These are phyloP conservation scores for Grosmannia clavigera DNA, from an alignment of 2,329 filamentous ascomycete species.

Conservation along the genomic window DNA sequence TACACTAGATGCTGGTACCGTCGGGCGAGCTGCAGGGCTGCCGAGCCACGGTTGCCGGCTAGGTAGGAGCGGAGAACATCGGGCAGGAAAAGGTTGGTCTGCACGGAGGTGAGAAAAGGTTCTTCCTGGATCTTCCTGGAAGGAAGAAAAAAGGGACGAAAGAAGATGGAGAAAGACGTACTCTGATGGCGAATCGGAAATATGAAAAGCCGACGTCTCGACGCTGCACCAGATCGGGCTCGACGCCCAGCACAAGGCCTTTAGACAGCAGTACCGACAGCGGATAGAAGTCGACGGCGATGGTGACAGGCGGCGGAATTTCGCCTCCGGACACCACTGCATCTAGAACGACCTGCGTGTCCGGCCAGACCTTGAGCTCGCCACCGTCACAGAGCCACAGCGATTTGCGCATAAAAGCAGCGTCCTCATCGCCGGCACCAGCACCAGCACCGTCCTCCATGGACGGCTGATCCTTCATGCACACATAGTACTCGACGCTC, in stretches of 20 bases:
- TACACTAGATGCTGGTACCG: conserved; percentile 83
- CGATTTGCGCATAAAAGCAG: conserved; percentile 55
- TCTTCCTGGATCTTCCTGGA: background rate
- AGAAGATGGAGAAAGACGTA: conserved; percentile 30
- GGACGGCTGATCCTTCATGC: conserved; percentile 71
- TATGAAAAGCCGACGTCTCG: conserved; percentile 85
- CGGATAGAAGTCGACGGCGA: conserved; percentile 91
- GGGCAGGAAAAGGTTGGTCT: conserved; percentile 90
- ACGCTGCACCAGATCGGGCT: conserved; percentile 85
- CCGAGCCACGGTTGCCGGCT: conserved; percentile 59
- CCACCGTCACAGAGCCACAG: conserved; percentile 90
- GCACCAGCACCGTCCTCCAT: background rate
- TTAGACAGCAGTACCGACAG: conserved; percentile 79
- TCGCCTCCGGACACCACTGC: conserved; percentile 54
- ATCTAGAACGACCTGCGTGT: conserved; percentile 71
- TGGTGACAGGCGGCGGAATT: conserved; percentile 59
- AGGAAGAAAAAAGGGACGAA: background rate
- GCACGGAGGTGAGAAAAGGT: background rate
- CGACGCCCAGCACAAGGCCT: conserved; percentile 79
- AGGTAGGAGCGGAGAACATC: conserved; percentile 75
- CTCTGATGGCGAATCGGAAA: conserved; percentile 76
- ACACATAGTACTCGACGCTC: conserved; percentile 88
- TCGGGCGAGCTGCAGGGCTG: conserved; percentile 69
- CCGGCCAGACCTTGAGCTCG: conserved; percentile 77
- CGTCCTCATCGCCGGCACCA: background rate